Evolutionary conservation across 2,329 filamentous ascomycete species (phyloP).

Genomic region (Cladophialophora psammophila): DNA sequence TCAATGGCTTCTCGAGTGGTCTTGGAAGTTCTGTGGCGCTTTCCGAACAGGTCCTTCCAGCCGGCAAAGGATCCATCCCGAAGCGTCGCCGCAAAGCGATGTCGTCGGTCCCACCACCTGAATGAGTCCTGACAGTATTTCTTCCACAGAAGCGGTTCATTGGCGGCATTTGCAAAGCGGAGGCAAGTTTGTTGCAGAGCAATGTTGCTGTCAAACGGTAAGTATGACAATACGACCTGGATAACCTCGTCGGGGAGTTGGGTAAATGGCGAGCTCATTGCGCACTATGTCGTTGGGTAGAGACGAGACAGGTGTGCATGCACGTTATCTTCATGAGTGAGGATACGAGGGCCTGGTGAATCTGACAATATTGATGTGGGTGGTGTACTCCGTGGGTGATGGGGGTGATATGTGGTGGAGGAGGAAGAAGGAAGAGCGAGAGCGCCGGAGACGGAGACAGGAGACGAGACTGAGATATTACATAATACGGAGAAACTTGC

Average conservation of each 20-base stretch:
- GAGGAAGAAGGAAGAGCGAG: not conserved
- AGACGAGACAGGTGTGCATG: not conserved
- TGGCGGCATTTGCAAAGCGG: slow-evolving; percentile 70
- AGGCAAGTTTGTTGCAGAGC: slow-evolving; percentile 67
- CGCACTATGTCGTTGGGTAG: not conserved
- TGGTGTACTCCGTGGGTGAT: too few species aligned
- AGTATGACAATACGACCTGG: slow-evolving; percentile 74
- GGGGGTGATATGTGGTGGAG: not conserved
- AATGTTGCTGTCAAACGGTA: slow-evolving; percentile 59
- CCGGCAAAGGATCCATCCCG: slow-evolving; percentile 48
- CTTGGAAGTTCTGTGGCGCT: slow-evolving; percentile 62
- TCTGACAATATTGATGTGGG: not conserved
- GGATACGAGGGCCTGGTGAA: not conserved
- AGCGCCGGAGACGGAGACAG: too few species aligned
- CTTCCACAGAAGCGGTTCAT: slow-evolving; percentile 81
- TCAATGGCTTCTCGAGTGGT: slow-evolving; percentile 66
- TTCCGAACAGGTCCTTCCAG: slow-evolving; percentile 76
- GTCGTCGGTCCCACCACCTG: slow-evolving; percentile 74
- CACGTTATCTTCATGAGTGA: not conserved
- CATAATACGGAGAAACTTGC: not conserved
- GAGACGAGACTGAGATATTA: too few species aligned
- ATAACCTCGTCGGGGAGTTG: slow-evolving; percentile 83
- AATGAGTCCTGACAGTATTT: slow-evolving; percentile 74
- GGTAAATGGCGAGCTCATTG: slow-evolving; percentile 18
- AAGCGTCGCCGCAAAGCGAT: slow-evolving; percentile 67